phyloP scores from a whole-genome alignment of 179 eudicot species.

The Vitellaria paradoxa region DNA sequence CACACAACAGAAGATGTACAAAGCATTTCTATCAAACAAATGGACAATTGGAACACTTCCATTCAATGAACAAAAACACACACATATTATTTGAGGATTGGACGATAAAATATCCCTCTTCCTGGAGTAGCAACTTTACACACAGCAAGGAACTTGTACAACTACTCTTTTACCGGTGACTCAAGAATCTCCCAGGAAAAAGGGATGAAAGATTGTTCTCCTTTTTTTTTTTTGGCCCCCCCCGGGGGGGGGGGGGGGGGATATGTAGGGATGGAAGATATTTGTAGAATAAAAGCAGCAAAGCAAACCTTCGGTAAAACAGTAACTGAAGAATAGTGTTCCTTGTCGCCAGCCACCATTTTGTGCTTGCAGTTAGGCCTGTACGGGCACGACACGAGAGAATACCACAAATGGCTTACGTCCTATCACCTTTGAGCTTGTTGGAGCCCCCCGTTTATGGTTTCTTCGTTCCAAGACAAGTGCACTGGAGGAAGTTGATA shows the following conservation, averaged over 20 bases:
- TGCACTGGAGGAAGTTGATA: constrained; percentile 76
- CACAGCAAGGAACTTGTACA: constrained; percentile 16
- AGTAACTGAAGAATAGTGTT: background rate
- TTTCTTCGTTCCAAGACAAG: constrained; percentile 72
- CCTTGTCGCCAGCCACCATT: background rate
- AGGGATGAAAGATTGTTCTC: no score
- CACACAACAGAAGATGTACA: constrained; percentile 5
- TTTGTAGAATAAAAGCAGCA: background rate
- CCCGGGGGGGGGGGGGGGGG: no score
- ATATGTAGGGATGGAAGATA: background rate
- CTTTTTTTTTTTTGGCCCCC: no score
- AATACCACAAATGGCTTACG: background rate
- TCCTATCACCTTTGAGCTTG: constrained; percentile 19
- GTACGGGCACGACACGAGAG: background rate
- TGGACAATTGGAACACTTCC: constrained; percentile 6
- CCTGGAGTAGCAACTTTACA: background rate
- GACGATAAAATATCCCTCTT: constrained; percentile 5
- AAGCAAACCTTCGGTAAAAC: constrained; percentile 1
- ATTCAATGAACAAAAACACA: background rate
- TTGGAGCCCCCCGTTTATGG: constrained; percentile 28
- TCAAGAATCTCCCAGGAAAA: constrained; percentile 2
- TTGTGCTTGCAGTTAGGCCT: background rate
- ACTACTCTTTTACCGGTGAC: constrained; percentile 9
- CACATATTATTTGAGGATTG: constrained; percentile 11
- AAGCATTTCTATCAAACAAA: constrained; percentile 11